Percentiles rank a stretch among this genome's conserved stretches.
Conservation (phyloP, 345 rosid genomes). For the Atalantia buxifolia region DNA sequence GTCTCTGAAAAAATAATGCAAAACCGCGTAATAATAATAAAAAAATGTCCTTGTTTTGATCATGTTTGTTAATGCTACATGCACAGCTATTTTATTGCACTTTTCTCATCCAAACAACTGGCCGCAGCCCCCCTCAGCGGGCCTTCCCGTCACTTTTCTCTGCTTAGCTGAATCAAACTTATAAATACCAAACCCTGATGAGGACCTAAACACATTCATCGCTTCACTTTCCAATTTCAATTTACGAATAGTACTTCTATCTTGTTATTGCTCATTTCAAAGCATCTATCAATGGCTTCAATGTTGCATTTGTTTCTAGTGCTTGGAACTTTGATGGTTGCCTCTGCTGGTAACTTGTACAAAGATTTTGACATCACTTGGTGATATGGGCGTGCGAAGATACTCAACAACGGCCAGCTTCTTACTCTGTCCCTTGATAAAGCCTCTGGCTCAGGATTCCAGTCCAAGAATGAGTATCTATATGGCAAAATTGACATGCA, state of each 20-base stretch:
- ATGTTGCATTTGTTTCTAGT: background rate
- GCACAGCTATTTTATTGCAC: background rate
- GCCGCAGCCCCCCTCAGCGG: background rate
- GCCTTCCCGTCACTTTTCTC: slow-evolving; percentile 3
- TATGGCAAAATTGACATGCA: background rate
- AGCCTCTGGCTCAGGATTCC: background rate
- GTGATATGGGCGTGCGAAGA: background rate
- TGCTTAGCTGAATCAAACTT: background rate
- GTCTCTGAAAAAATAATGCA: background rate
- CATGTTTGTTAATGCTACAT: background rate
- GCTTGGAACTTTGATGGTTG: background rate
- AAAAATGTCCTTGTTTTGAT: background rate
- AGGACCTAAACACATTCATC: background rate
- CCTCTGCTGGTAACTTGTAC: background rate
- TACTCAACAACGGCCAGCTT: background rate
- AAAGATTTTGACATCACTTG: background rate
- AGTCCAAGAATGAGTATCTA: slow-evolving; percentile 27
- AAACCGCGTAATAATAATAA: background rate
- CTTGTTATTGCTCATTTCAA: background rate
- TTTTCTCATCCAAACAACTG: background rate
- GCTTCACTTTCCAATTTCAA: slow-evolving; percentile 16
- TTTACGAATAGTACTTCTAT: background rate
- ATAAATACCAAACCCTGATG: background rate
- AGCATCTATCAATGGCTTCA: background rate
- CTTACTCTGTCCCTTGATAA: background rate